Evolutionary conservation across 805 yeast species (phyloP).

Genomic region (Saccharomycopsis synnaedendra): DNA sequence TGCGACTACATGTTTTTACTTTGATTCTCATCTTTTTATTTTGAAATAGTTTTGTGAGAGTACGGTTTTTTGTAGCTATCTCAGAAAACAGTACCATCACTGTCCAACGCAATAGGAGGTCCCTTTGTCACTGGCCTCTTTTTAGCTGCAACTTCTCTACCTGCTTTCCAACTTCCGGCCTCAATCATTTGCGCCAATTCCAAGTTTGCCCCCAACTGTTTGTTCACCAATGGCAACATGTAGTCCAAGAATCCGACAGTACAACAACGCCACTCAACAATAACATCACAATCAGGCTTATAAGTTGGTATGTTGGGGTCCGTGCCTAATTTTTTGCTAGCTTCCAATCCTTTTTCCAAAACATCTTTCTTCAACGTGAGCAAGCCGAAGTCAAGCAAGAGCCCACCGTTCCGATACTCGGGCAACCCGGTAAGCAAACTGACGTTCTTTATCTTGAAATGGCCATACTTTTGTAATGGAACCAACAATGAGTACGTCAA

Average conservation of each 20-base stretch:
- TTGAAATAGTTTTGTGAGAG: not conserved
- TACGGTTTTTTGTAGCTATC: not conserved
- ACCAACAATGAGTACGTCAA: slow-evolving; percentile 46
- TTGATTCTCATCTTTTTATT: not conserved
- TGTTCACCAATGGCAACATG: slow-evolving; percentile 40
- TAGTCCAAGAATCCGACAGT: slow-evolving; percentile 47
- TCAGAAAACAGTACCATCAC: slow-evolving; percentile 60
- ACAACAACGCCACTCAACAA: slow-evolving; percentile 58
- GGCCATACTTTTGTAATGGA: slow-evolving; percentile 37
- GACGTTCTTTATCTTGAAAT: slow-evolving; percentile 27
- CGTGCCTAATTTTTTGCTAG: slow-evolving; percentile 21
- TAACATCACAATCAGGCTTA: slow-evolving; percentile 43
- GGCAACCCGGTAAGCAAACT: slow-evolving; percentile 44
- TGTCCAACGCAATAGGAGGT: slow-evolving; percentile 50
- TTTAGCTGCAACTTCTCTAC: slow-evolving; percentile 45
- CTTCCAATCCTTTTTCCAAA: slow-evolving; percentile 26
- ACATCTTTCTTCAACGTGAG: slow-evolving; percentile 34
- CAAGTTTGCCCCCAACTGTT: slow-evolving; percentile 28
- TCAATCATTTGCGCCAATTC: slow-evolving; percentile 49
- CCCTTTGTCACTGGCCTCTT: slow-evolving; percentile 39
- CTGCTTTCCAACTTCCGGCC: slow-evolving; percentile 62
- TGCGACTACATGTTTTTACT: too few species aligned
- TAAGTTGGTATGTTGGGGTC: slow-evolving; percentile 35
- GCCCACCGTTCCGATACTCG: slow-evolving; percentile 56
- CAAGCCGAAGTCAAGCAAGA: slow-evolving; percentile 45